Conservation (phyloP, 148 eudicot species). For the Persicaria tinctoria region DNA sequence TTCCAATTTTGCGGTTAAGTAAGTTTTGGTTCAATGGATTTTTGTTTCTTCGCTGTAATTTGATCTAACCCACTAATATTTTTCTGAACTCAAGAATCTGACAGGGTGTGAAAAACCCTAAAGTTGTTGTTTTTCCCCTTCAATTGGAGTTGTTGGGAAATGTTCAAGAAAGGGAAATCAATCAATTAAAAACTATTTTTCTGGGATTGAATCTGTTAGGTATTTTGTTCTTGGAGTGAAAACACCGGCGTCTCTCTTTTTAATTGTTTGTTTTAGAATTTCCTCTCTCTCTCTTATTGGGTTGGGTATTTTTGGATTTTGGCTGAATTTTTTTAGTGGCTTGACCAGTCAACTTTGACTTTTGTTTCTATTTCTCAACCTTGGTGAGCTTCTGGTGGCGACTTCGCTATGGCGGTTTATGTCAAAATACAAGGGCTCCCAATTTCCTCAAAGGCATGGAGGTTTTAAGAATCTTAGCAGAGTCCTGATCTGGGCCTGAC, state of each 20-base stretch:
- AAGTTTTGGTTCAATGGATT: background rate
- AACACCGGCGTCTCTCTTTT: background rate
- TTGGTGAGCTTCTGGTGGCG: slow-evolving; percentile 8
- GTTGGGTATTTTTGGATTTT: background rate
- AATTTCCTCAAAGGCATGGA: background rate
- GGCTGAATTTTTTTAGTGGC: slow-evolving; percentile 11
- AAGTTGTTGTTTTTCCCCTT: background rate
- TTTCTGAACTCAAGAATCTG: slow-evolving; percentile 3
- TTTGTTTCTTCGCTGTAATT: background rate
- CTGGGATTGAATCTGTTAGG: background rate
- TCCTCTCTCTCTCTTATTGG: background rate
- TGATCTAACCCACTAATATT: background rate
- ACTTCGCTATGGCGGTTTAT: slow-evolving; percentile 6
- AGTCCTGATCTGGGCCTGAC: slow-evolving; percentile 12
- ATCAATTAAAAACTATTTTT: background rate
- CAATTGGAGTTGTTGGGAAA: slow-evolving; percentile 10
- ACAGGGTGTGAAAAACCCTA: background rate
- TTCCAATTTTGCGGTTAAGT: background rate
- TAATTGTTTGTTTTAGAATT: background rate
- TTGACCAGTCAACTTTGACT: slow-evolving; percentile 15
- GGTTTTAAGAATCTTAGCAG: background rate
- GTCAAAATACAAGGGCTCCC: slow-evolving; percentile 1
- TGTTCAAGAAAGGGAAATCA: background rate
- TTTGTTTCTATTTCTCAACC: slow-evolving; percentile 9
- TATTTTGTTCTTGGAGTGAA: slow-evolving; percentile 3